Percentiles rank a stretch among this genome's conserved stretches.
Evolutionary conservation across 2,329 filamentous ascomycete species (phyloP).

Genomic region (Laburnicola sp.): DNA sequence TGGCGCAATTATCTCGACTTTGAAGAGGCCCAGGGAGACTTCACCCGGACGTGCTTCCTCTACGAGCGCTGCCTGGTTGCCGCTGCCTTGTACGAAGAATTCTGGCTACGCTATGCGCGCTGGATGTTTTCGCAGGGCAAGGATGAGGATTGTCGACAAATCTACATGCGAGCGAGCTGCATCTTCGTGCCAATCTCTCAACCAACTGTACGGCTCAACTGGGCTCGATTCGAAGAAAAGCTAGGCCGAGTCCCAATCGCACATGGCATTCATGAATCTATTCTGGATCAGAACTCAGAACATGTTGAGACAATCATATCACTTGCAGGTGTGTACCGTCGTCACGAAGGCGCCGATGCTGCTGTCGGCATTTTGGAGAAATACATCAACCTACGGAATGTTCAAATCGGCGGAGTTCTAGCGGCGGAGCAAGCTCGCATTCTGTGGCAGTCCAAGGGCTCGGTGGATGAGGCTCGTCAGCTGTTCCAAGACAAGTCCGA

Average conservation of each 20-base stretch:
- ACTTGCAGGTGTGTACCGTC: slow-evolving; percentile 81
- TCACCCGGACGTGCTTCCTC: slow-evolving; percentile 73
- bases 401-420: slow-evolving; percentile 81
- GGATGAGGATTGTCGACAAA: slow-evolving; percentile 86
- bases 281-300: slow-evolving; percentile 75
- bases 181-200: slow-evolving; percentile 85
- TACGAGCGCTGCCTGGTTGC: slow-evolving; percentile 94
- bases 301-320: slow-evolving; percentile 87
- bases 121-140: slow-evolving; percentile 83
- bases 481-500: slow-evolving; percentile 82
- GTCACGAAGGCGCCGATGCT: slow-evolving; percentile 79
- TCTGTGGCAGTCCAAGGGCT: slow-evolving; percentile 84
- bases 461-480: slow-evolving; percentile 76
- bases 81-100: slow-evolving; percentile 93
- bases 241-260: slow-evolving; percentile 75
- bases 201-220: slow-evolving; percentile 82
- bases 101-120: slow-evolving; percentile 94
- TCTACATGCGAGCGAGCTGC: slow-evolving; percentile 84
- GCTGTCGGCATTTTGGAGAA: slow-evolving; percentile 81
- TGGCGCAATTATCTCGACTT: slow-evolving; percentile 98
- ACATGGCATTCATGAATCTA: slow-evolving; percentile 79
- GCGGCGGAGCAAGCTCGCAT: slow-evolving; percentile 87
- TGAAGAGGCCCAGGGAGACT: slow-evolving; percentile 83
- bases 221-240: slow-evolving; percentile 93
- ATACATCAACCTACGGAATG: slow-evolving; percentile 73